These are phyloP conservation scores for Castanopsis chinensis DNA, from an alignment of 306 rosid species.

Conservation along the genomic window DNA sequence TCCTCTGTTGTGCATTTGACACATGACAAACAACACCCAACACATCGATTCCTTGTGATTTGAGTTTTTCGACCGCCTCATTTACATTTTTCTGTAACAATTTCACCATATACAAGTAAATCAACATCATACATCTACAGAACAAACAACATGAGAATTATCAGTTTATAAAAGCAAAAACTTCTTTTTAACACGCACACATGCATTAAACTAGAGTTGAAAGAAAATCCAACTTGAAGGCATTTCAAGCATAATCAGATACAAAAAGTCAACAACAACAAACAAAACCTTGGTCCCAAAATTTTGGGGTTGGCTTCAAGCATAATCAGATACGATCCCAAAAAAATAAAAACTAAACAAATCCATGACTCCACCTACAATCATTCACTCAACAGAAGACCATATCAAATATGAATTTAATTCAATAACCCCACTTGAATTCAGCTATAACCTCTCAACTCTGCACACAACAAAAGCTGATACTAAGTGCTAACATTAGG, in stretches of 20 bases:
- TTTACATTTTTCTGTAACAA: constrained; percentile 80
- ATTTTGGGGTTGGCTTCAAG: background rate
- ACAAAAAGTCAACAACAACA: background rate
- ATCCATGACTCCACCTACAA: too few species aligned
- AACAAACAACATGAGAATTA: too few species aligned
- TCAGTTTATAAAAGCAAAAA: background rate
- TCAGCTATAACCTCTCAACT: too few species aligned
- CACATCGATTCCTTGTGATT: constrained; percentile 67
- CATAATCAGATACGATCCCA: too few species aligned
- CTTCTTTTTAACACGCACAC: background rate
- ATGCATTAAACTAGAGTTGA: background rate
- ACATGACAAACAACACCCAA: constrained; percentile 84
- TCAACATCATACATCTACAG: too few species aligned
- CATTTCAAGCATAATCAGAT: background rate
- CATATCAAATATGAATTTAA: too few species aligned
- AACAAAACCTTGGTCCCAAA: background rate
- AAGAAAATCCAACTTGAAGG: background rate
- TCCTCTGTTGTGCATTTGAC: constrained; percentile 74
- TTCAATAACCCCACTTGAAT: too few species aligned
- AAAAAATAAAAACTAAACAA: too few species aligned
- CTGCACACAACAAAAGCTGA: too few species aligned
- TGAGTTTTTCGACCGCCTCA: constrained; percentile 70
- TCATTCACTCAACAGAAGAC: too few species aligned
- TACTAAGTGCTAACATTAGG: too few species aligned
- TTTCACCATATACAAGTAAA: constrained; percentile 8